Conservation (phyloP, 306 rosid species). For the Crataegus laevigata region DNA sequence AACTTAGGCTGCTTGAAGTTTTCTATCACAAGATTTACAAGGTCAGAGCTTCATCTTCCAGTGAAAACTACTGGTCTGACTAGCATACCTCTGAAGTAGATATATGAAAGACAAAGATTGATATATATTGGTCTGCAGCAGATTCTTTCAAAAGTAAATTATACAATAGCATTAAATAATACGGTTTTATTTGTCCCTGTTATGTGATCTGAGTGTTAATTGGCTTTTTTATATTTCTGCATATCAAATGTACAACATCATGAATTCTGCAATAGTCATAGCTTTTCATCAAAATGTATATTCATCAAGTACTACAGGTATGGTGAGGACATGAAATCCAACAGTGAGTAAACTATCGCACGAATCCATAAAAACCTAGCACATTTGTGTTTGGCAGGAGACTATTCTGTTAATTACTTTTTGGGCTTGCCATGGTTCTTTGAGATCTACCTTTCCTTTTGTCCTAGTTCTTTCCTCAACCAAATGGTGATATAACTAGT, state of each 20-base stretch:
- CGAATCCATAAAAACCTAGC: not conserved
- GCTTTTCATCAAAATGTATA: not conserved
- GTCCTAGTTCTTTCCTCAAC: not conserved
- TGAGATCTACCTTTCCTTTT: not conserved
- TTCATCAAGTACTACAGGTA: not conserved
- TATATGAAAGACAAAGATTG: not conserved
- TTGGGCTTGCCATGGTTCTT: not conserved
- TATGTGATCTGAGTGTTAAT: not conserved
- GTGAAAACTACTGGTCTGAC: constrained; percentile 9
- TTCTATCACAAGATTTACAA: constrained; percentile 90
- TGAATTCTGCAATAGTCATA: not conserved
- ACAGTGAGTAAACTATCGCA: not conserved
- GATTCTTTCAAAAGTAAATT: not conserved
- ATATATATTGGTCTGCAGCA: not conserved
- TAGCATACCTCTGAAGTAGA: not conserved
- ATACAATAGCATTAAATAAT: too few species aligned
- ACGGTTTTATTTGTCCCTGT: not conserved
- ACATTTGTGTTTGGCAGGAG: not conserved
- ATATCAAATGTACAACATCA: not conserved
- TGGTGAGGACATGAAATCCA: not conserved
- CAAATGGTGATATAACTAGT: not conserved
- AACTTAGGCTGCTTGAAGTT: constrained; percentile 89
- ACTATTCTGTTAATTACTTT: not conserved
- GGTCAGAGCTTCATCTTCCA: constrained; percentile 36
- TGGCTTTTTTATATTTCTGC: not conserved